Evolutionary conservation across 306 rosid genomes (phyloP).

Genomic region (Luffa acutangula): DNA sequence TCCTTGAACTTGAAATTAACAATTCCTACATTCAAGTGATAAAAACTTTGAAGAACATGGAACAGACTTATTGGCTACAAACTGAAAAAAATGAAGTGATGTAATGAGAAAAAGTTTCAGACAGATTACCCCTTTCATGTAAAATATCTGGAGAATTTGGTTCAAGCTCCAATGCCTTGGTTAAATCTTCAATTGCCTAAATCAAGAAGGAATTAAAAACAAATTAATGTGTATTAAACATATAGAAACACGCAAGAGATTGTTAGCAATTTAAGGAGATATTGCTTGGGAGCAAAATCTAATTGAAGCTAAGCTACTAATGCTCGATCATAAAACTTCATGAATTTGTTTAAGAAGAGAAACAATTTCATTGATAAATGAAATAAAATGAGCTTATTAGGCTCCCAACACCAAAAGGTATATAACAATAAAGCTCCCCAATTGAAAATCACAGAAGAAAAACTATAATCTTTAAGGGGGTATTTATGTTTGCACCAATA

Average conservation of each 20-base stretch:
- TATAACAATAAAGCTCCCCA: too few relatives aligned
- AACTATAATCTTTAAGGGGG: too few relatives aligned
- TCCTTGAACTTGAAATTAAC: slow-evolving; percentile 79
- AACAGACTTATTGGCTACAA: neutral
- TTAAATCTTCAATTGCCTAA: slow-evolving; percentile 86
- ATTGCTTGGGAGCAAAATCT: neutral
- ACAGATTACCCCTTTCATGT: slow-evolving; percentile 80
- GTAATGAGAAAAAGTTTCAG: neutral
- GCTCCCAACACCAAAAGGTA: too few relatives aligned
- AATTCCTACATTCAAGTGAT: slow-evolving; percentile 43
- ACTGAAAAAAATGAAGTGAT: neutral
- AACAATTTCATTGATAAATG: too few relatives aligned
- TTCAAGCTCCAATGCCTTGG: slow-evolving; percentile 78
- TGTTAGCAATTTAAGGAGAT: neutral
- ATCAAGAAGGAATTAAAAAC: slow-evolving; percentile 11
- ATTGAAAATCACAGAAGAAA: too few relatives aligned
- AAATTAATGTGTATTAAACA: neutral
- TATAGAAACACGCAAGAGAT: neutral
- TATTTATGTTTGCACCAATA: too few relatives aligned
- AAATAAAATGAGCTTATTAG: too few relatives aligned
- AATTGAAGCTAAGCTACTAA: neutral
- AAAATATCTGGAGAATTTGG: slow-evolving; percentile 68
- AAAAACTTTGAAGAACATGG: neutral
- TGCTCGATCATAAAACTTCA: neutral
- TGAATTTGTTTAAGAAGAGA: too few relatives aligned